Base-by-base conservation (phyloP, 768 basidiomycete species). In the Mycena venus region DNA sequence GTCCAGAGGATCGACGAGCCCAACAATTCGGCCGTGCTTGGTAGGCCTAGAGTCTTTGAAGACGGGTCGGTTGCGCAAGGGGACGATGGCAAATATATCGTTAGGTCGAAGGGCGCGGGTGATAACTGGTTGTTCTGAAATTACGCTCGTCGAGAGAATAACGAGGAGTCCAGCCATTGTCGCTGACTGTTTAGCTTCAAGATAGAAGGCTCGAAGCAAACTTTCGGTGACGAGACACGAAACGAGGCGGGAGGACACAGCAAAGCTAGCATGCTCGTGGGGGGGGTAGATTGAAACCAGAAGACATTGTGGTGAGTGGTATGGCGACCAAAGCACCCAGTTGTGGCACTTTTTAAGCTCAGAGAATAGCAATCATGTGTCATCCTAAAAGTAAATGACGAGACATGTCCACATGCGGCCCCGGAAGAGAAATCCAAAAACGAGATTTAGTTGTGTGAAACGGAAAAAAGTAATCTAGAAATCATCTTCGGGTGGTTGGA, bases 1-100 rank as follows among this genome's bases (percentile, higher is more conserved):
- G 77, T 91, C 90, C n/a, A 91, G 81, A 6, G 90, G 90, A 76
- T 91, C 90, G 12, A 90, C 80, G 23, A 91, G 85, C 34, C 86
- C 88, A 40, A 91, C 85, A 14, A 80, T 77, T 15, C 79, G 78
- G 23, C 87, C 89, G 73, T 87, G 83, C 64, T 82, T 83, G 53
- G 81, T 81, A 2, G 59, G 29, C 27, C 70, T 55, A 15, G 76
- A 58, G 21, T 79, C 82, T 19, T 82, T 82, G 65, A 89, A 83
- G 2, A 89, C 83, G 3, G 90, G 90, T 23, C 85, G 60, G 72
- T 86, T 83, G 31, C 84, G 88, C 29, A 91, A 80, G 6, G 89
- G 88, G 21, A 90, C 82, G 38, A 90, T 83, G 36, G 82, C 86
- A 51, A 88, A 88, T 44, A 91, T 82, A 78, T 90, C 89, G 60